A percentile compares a stretch with the other conserved stretches of the same genome.
These are phyloP conservation scores for Aspergillus olivimuriae DNA, from an alignment of 495 filamentous ascomycete species.

Conservation along the genomic window DNA sequence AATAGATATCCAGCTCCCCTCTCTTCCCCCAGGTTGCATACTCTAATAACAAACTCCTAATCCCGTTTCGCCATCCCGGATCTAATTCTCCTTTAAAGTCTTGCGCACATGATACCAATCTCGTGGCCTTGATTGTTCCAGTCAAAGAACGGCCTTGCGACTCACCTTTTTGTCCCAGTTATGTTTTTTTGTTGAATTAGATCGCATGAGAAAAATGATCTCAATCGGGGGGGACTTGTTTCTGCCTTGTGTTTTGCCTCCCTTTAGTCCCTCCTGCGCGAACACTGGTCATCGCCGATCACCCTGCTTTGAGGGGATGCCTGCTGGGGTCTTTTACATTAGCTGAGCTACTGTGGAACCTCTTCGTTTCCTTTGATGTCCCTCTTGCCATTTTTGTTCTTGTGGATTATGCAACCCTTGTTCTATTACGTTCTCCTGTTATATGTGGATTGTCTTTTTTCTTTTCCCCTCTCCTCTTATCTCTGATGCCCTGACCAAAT, in stretches of 20 bases:
- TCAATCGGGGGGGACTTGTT: slow-evolving; percentile 8
- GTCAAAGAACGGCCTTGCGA: slow-evolving; percentile 33
- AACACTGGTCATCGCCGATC: slow-evolving; percentile 10
- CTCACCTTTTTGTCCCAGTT: slow-evolving; percentile 25
- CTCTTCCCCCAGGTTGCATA: slow-evolving; percentile 20
- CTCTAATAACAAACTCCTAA: slow-evolving; percentile 38
- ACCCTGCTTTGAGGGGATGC: slow-evolving; percentile 16
- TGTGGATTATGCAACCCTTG: slow-evolving; percentile 13
- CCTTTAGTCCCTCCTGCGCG: slow-evolving; percentile 12
- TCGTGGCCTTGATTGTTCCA: slow-evolving; percentile 29
- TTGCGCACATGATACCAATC: slow-evolving; percentile 42
- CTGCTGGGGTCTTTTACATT: slow-evolving; percentile 21
- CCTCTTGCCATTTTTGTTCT: slow-evolving; percentile 7
- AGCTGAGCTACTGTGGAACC: slow-evolving; percentile 12
- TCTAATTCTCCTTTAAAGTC: slow-evolving; percentile 29
- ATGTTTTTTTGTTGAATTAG: slow-evolving; percentile 31
- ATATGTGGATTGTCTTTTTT: slow-evolving; percentile 9
- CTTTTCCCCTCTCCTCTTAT: slow-evolving; percentile 7
- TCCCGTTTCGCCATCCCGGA: slow-evolving; percentile 32
- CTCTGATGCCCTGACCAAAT: slow-evolving; percentile 14
- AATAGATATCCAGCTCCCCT: slow-evolving; percentile 29
- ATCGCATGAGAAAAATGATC: slow-evolving; percentile 22
- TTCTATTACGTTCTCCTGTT: slow-evolving; percentile 9
- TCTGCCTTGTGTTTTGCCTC: background rate
- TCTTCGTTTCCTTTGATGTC: slow-evolving; percentile 2